phyloP scores from a whole-genome alignment of 75 land plant species.

The Isoetes taiwanensis region DNA sequence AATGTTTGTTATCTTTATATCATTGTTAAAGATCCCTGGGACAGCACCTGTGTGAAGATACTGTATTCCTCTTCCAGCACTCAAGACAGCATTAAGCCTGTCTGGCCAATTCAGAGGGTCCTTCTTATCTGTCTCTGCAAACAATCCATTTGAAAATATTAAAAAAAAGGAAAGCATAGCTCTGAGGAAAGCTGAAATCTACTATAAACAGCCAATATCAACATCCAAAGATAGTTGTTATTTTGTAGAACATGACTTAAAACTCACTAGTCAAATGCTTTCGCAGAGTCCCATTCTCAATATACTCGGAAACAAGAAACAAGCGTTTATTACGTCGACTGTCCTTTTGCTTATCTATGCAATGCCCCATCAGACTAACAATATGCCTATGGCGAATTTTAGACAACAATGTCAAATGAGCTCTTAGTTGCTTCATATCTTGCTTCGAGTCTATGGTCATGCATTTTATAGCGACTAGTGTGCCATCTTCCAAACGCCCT shows the following conservation, averaged over 20 bases:
- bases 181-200: no score
- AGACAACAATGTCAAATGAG: not conserved
- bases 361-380: not conserved
- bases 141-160: no score
- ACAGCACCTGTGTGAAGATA: slow-evolving; percentile 75
- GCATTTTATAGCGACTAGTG: slow-evolving; percentile 1
- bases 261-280: not conserved
- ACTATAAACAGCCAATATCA: no score
- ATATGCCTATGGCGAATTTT: not conserved
- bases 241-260: no score
- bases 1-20: slow-evolving; percentile 55
- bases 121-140: no score
- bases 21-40: slow-evolving; percentile 59
- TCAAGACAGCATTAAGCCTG: slow-evolving; percentile 58
- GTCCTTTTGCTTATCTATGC: not conserved
- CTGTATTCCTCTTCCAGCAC: slow-evolving; percentile 66
- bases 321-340: no score
- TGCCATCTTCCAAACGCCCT: not conserved
- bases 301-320: not conserved
- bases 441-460: not conserved
- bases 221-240: no score
- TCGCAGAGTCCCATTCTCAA: not conserved
- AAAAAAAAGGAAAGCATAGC: no score
- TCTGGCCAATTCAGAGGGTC: slow-evolving; percentile 58
- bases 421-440: not conserved